Evolutionary conservation across 2,329 filamentous ascomycete species (phyloP), one percentile per base, ranked within the genome.

Genomic region (Aureobasidium sp.): DNA sequence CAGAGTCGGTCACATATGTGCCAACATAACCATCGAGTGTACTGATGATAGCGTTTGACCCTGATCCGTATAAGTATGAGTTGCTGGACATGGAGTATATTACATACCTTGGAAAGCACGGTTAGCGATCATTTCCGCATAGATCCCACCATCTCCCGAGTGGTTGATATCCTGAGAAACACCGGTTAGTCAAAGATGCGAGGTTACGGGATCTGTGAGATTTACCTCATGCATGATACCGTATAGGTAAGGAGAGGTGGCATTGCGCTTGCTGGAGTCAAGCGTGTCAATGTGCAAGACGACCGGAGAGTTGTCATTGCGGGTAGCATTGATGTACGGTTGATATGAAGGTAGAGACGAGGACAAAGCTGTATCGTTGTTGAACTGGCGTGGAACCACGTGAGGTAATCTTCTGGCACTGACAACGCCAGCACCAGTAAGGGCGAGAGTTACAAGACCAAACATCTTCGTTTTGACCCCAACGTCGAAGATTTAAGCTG

Each of bases 101-200:
- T 3, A 50, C 42, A 21, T 55, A 59, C 74, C 77, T 71, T 90
- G 87, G 68, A 90, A 89, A 11, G 86, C 87, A 53, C 86, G 81
- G 72, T 90, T 90, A 55, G 80, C 81, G 61, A 90, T 82, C 61
- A 90, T 72, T 68, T 90, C 86, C 51, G 84, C 87, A 69, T 90
- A 90, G 64, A 90, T 82, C 5, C 87, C 87, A 27, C 87, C 87
- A 68, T 90, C 87, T 2, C 87, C 86, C 1, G 83, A 86, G 70
- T 88, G 83, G 62, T 72, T 73, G 66, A 73, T 73, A 61, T 73
- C 71, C 66, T 70, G 47, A 30, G 8, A 25, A 5, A 8, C 16
- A 21, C 36, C 44, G 39, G 30, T 61, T 42, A 34, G 44, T n/a
- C 36, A 42, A 37, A 5, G 11, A 44, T n/a, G 21, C 36, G 21